phyloP scores from a whole-genome alignment of 805 yeast species.

The Candida krabiensis region DNA sequence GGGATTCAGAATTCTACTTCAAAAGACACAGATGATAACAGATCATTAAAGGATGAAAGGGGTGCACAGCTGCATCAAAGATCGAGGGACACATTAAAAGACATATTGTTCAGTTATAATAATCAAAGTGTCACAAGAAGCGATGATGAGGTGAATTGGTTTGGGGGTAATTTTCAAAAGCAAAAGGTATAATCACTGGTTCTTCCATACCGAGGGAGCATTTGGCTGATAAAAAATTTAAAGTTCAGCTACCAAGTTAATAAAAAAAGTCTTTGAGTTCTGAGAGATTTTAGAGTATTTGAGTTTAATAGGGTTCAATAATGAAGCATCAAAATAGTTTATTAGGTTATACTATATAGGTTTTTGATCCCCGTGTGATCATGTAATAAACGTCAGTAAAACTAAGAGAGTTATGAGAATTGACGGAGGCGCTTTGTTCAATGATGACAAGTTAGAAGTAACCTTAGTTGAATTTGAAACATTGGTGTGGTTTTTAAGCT shows the following conservation, averaged over 20 bases:
- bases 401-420: no score
- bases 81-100: conserved; percentile 10
- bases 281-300: no score
- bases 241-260: no score
- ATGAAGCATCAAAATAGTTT: no score
- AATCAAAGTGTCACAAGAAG: conserved; percentile 13
- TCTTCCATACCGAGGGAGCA: no score
- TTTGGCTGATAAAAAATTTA: no score
- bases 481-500: not conserved
- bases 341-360: no score
- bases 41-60: conserved; percentile 3
- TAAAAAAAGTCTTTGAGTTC: no score
- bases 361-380: no score
- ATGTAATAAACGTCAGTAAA: no score
- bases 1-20: not conserved
- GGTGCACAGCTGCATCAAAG: conserved; percentile 1
- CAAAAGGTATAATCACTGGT: conserved; percentile 14
- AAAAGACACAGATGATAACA: conserved; percentile 4
- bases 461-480: not conserved
- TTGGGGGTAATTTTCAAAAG: conserved; percentile 24
- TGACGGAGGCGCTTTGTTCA: not conserved
- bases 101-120: conserved; percentile 8
- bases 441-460: no score
- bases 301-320: no score
- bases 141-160: conserved; percentile 26